phyloP scores from a whole-genome alignment of 129 eudicot species.

The Chrysanthemum lavandulifolium region DNA sequence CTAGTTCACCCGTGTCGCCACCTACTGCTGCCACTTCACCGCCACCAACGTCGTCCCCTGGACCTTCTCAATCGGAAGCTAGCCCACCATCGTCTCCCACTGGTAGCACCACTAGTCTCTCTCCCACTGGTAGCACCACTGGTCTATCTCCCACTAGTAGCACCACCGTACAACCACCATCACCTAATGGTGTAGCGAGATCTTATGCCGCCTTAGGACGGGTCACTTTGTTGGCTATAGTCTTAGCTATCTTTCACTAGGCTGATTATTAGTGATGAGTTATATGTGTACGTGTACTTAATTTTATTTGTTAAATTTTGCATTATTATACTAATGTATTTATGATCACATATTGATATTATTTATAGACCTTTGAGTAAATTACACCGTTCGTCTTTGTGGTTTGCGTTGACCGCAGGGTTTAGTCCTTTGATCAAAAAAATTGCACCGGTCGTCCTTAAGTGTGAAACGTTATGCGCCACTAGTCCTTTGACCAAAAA shows the following conservation, averaged over 20 bases:
- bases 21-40: not conserved
- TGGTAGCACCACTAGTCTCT: too few species aligned
- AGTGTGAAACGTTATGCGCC: too few species aligned
- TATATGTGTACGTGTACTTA: too few species aligned
- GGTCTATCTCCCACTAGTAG: too few species aligned
- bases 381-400: too few species aligned
- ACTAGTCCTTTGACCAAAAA: too few species aligned
- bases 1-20: slow-evolving; percentile 1
- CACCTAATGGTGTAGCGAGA: slow-evolving; percentile 18
- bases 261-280: not conserved
- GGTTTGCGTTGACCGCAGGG: too few species aligned
- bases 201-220: slow-evolving; percentile 25
- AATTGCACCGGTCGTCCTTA: too few species aligned
- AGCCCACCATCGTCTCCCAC: slow-evolving; percentile 5
- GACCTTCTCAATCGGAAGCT: slow-evolving; percentile 2
- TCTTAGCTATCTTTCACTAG: slow-evolving; percentile 39
- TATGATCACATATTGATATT: slow-evolving; percentile 3
- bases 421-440: too few species aligned
- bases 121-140: too few species aligned
- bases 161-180: slow-evolving; percentile 17
- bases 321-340: not conserved
- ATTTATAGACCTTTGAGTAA: not conserved
- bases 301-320: too few species aligned
- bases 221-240: slow-evolving; percentile 21
- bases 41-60: not conserved